Evolutionary conservation across 1,139 yeast genomes (phyloP).

Genomic region (Williopsis jadinii): DNA sequence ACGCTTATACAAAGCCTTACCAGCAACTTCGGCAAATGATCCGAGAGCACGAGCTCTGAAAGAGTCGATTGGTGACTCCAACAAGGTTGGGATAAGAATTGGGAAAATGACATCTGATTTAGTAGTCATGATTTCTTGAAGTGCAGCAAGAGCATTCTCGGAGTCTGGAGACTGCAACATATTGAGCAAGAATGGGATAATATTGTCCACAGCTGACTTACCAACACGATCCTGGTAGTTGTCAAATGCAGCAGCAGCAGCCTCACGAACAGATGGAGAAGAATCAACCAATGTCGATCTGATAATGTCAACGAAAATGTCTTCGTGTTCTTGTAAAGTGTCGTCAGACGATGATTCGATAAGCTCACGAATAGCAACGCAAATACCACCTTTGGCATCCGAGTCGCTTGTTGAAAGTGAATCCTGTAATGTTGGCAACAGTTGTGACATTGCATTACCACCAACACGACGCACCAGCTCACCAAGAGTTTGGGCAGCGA

Average conservation of each 20-base stretch:
- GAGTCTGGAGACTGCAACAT: conserved; percentile 63
- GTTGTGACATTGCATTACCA: conserved; percentile 73
- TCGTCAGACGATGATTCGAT: conserved; percentile 67
- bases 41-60: conserved; percentile 86
- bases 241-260: conserved; percentile 91
- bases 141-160: conserved; percentile 77
- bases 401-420: conserved; percentile 57
- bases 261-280: conserved; percentile 68
- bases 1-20: conserved; percentile 69
- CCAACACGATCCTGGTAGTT: conserved; percentile 78
- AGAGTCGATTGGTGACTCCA: conserved; percentile 73
- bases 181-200: conserved; percentile 75
- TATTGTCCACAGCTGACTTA: conserved; percentile 77
- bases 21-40: conserved; percentile 87
- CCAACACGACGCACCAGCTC: conserved; percentile 96
- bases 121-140: conserved; percentile 88
- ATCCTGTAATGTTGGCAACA: conserved; percentile 77
- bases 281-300: conserved; percentile 75
- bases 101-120: conserved; percentile 93
- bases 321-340: conserved; percentile 59
- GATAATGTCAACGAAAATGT: conserved; percentile 63
- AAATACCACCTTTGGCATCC: conserved; percentile 91
- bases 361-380: conserved; percentile 86
- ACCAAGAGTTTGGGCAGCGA: conserved; percentile 92
- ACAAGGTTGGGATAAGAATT: conserved; percentile 77